These are phyloP conservation scores for Trichaptum fuscoviolaceum DNA, from an alignment of 768 basidiomycete genomes.

Conservation along the genomic window DNA sequence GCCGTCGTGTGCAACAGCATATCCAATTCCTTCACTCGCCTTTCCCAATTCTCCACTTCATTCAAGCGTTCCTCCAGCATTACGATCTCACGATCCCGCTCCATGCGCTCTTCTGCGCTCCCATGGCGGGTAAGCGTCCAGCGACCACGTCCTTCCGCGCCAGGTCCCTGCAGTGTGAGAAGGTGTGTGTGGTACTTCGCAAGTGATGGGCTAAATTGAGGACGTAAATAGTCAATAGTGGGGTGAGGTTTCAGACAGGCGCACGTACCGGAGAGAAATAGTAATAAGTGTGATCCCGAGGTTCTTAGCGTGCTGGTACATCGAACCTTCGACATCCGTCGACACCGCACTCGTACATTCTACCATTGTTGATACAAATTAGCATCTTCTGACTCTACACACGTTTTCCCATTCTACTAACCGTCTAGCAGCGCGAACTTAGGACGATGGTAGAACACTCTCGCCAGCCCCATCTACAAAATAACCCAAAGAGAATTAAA, in stretches of 20 bases:
- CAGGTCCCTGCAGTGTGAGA: conserved; percentile 61
- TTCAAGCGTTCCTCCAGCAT: conserved; percentile 58
- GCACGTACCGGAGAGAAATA: conserved; percentile 72
- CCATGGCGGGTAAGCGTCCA: conserved; percentile 73
- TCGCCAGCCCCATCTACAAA: conserved; percentile 77
- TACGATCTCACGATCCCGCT: conserved; percentile 69
- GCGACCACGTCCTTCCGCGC: conserved; percentile 48
- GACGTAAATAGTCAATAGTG: neutral
- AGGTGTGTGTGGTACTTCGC: conserved; percentile 87
- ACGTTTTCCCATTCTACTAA: conserved; percentile 29
- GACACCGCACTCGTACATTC: conserved; percentile 96
- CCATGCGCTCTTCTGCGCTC: conserved; percentile 68
- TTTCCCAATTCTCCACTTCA: conserved; percentile 73
- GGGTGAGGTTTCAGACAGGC: neutral
- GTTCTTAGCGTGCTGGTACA: conserved; percentile 91
- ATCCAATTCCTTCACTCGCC: conserved; percentile 59
- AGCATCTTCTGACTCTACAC: conserved; percentile 3
- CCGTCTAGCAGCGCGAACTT: conserved; percentile 84
- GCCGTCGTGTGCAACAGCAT: conserved; percentile 31
- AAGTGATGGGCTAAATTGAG: conserved; percentile 43
- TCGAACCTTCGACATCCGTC: conserved; percentile 90
- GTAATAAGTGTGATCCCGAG: conserved; percentile 90
- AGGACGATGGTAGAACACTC: conserved; percentile 87
- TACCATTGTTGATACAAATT: conserved; percentile 26
- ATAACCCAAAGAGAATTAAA: conserved; percentile 7